These are phyloP conservation scores for Berberis thunbergii DNA, from an alignment of 164 flowering plant species.

Conservation along the genomic window DNA sequence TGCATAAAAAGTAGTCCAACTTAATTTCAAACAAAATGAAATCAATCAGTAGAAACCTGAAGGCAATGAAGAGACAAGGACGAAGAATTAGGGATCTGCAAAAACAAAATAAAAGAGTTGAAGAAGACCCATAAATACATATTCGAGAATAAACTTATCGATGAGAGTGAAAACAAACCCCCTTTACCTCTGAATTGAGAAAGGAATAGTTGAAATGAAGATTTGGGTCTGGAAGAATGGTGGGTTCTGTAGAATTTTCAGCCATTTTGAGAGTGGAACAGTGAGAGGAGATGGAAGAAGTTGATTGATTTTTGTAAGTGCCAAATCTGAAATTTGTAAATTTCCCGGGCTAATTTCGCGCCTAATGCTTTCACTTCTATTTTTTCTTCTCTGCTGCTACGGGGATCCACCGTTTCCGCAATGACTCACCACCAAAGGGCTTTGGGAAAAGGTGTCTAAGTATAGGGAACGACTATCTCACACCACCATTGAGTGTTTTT, in stretches of 20 bases:
- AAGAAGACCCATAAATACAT: background rate
- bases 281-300: no score
- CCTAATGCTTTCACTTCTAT: no score
- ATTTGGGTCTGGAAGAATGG: background rate
- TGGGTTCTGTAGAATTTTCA: background rate
- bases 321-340: no score
- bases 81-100: background rate
- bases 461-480: no score
- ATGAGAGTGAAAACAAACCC: background rate
- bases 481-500: no score
- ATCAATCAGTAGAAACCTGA: background rate
- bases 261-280: conserved; percentile 1
- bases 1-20: background rate
- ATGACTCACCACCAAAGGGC: no score
- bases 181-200: conserved; percentile 5
- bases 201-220: background rate
- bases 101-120: background rate
- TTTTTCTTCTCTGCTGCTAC: no score
- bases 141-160: background rate
- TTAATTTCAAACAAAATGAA: background rate
- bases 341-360: no score
- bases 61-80: background rate
- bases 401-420: no score
- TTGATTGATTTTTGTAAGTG: no score
- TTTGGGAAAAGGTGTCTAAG: no score